Evolutionary conservation across 129 eudicot genomes (phyloP).

Genomic region (Dittrichia graveolens): DNA sequence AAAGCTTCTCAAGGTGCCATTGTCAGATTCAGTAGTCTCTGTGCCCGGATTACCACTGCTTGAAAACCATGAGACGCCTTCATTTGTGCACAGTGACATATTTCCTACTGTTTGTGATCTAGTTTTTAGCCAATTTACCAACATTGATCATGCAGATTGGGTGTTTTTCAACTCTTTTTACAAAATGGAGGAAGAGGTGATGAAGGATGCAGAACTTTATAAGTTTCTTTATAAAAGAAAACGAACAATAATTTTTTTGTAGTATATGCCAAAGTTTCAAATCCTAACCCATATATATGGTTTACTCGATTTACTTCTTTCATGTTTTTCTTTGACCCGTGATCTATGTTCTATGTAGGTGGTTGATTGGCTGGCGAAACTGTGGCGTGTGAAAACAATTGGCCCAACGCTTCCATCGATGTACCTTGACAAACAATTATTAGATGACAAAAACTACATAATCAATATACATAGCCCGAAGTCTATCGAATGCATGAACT

Average conservation of each 20-base stretch:
- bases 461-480: conserved; percentile 24
- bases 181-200: conserved; percentile 56
- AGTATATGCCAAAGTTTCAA: background rate
- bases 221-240: too few species aligned
- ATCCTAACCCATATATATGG: too few species aligned
- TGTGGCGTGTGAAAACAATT: conserved; percentile 41
- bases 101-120: conserved; percentile 35
- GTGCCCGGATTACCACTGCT: conserved; percentile 54
- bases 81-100: conserved; percentile 44
- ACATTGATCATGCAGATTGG: conserved; percentile 49
- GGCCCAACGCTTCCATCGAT: conserved; percentile 45
- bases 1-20: conserved; percentile 40
- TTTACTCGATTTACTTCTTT: background rate
- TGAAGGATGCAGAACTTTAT: too few species aligned
- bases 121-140: conserved; percentile 43
- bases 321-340: background rate
- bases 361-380: conserved; percentile 35
- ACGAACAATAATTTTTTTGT: too few species aligned
- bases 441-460: conserved; percentile 36
- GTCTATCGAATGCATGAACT: conserved; percentile 33
- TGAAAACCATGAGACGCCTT: conserved; percentile 46
- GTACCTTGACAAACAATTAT: conserved; percentile 37
- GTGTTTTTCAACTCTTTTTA: conserved; percentile 46
- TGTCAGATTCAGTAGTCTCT: conserved; percentile 23
- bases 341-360: conserved; percentile 8